A percentile compares a stretch with the other conserved stretches of the same genome.
Evolutionary conservation across 805 yeast genomes (phyloP).

Genomic region (Starmera amethionina): DNA sequence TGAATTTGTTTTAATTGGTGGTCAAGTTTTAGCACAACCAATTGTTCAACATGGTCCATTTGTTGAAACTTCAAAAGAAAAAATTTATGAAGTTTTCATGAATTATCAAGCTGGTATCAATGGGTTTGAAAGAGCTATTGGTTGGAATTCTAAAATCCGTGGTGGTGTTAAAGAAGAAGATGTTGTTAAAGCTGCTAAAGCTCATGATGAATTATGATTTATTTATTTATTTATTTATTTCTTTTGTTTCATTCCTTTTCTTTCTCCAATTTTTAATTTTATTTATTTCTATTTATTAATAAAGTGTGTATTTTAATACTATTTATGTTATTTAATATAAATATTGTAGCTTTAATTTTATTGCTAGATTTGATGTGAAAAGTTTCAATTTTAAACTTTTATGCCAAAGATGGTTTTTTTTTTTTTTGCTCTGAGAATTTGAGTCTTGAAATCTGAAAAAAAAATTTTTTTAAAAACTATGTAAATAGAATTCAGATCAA

Average conservation of each 20-base stretch:
- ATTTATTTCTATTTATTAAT: too few relatives aligned
- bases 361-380: too few relatives aligned
- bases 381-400: too few relatives aligned
- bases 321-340: too few relatives aligned
- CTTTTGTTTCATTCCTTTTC: background rate
- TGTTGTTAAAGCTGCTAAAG: background rate
- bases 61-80: slow-evolving; percentile 62
- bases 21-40: slow-evolving; percentile 62
- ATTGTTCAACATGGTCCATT: slow-evolving; percentile 88
- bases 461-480: too few relatives aligned
- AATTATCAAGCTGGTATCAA: slow-evolving; percentile 62
- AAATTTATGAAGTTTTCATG: slow-evolving; percentile 56
- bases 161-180: slow-evolving; percentile 25
- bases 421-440: too few relatives aligned
- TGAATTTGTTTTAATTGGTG: slow-evolving; percentile 68
- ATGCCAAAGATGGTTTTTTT: too few relatives aligned
- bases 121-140: slow-evolving; percentile 59
- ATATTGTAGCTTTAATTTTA: too few relatives aligned
- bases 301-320: too few relatives aligned
- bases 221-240: background rate
- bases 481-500: background rate
- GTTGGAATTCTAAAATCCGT: slow-evolving; percentile 40
- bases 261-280: background rate
- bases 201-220: background rate
- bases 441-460: too few relatives aligned